A percentile compares a stretch with the other conserved stretches of the same genome.
These are phyloP conservation scores for Solanum hybrid DNA, from an alignment of 305 asterid genomes.

Conservation along the genomic window DNA sequence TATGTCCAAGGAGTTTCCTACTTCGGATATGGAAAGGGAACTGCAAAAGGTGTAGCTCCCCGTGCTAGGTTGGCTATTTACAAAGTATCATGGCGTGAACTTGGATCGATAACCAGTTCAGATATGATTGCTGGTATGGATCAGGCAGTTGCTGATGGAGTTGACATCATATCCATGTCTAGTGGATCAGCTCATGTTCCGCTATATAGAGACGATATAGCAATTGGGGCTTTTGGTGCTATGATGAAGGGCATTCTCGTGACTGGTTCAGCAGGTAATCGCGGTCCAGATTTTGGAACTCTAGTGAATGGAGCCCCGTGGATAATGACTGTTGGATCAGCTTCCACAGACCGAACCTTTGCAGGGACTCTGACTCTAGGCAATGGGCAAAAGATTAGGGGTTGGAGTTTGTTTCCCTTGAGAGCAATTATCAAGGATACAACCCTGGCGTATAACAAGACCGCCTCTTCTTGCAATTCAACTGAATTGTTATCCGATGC, in stretches of 20 bases:
- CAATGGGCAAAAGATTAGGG: neutral
- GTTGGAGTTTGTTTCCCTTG: neutral
- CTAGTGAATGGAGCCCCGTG: constrained; percentile 1
- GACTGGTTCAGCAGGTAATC: constrained; percentile 6
- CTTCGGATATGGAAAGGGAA: neutral
- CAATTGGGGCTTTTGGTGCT: constrained; percentile 13
- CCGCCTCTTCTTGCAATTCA: neutral
- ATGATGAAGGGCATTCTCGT: constrained; percentile 4
- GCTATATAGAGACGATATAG: neutral
- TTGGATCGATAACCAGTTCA: neutral
- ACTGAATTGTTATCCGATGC: neutral
- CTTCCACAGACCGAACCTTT: neutral
- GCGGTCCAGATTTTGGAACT: neutral
- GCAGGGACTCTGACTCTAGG: neutral
- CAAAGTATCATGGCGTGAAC: neutral
- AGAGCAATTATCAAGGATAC: neutral
- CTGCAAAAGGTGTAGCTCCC: neutral
- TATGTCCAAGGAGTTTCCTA: neutral
- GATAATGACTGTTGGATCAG: constrained; percentile 3
- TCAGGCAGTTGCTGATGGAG: neutral
- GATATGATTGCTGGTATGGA: neutral
- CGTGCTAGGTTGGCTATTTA: neutral
- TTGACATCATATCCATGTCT: neutral
- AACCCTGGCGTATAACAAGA: neutral
- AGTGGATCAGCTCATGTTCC: neutral